Conservation (phyloP, 2,329 filamentous ascomycete species). For the Stachybotrys chartarum region DNA sequence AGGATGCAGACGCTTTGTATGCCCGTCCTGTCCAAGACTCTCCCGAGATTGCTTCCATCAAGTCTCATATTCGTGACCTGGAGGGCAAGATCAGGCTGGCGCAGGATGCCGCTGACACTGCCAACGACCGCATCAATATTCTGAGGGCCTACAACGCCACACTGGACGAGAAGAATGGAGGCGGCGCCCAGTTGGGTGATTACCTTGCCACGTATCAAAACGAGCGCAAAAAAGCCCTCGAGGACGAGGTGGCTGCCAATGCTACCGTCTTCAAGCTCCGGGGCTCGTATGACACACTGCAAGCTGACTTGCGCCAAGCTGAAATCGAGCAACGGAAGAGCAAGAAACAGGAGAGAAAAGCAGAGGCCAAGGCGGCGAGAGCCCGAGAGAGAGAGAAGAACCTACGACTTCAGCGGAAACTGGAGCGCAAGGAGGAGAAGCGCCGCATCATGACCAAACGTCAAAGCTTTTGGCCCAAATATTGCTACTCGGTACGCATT, state of each 20-base stretch:
- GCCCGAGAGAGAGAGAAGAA: not conserved
- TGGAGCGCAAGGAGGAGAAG: constrained; percentile 34
- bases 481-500: constrained; percentile 41
- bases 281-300: constrained; percentile 17
- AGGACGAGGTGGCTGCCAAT: constrained; percentile 27
- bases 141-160: constrained; percentile 32
- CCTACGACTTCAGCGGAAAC: constrained; percentile 13
- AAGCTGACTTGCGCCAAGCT: constrained; percentile 18
- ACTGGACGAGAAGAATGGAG: constrained; percentile 23
- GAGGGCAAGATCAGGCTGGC: constrained; percentile 12
- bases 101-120: constrained; percentile 13
- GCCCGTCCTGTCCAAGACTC: constrained; percentile 16
- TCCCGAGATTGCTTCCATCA: constrained; percentile 14
- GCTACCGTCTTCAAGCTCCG: not conserved
- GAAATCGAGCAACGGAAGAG: constrained; percentile 25
- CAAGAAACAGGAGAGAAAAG: constrained; percentile 26
- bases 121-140: constrained; percentile 28
- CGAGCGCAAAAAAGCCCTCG: constrained; percentile 34
- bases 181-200: constrained; percentile 21
- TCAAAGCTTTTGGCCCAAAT: constrained; percentile 41
- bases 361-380: constrained; percentile 17
- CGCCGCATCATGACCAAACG: constrained; percentile 33
- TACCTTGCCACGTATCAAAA: constrained; percentile 31
- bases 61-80: constrained; percentile 21
- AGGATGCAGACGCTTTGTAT: constrained; percentile 13